Base-by-base conservation (phyloP, 2,329 filamentous ascomycete species). In the Lasiodiplodia sp. region DNA sequence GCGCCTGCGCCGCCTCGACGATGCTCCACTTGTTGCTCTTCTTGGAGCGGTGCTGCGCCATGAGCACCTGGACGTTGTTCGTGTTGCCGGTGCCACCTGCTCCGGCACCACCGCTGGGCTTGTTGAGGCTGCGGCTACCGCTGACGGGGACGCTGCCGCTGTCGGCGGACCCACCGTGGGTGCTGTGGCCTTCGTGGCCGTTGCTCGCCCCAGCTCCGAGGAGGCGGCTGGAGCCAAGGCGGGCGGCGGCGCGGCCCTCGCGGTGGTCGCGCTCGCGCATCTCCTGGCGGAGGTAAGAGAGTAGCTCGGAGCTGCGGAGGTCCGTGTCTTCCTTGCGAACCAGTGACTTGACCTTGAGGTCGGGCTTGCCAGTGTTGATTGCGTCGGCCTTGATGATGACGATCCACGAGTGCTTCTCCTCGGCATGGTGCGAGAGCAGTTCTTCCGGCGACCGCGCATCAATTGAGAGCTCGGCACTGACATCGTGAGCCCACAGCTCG, bases 21-120 rank as follows among this genome's bases (percentile, higher is more conserved):
- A 98, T 93, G 34, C 90, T 90, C 75, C 90, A 90, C 66, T 95
- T 90, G 80, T 97, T 97, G 71, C 91, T 92, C 83, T 97, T 98
- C 81, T 97, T 97, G 79, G 90, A 93, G 74, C 91, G 90, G 62
- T 93, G 94, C 68, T 92, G 91, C 1, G 92, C 89, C 6, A 94
- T 87, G 4, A 97, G 86, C n/a, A 98, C 91, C 70, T 92, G 90
- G 56, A 98, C 94, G 68, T 95, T 91, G 72, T 74, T 72, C 64
- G 83, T 79, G 28, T 69, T 63, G 28, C 77, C 68, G 68, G 38
- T 28, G 6, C 25, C 28, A 4, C 47, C 25, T 2, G 6, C 18
- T 31, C 31, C 18, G 62, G 70, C 71, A 62, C 67, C 64, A 62
- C 56, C 11, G 71, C 77, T 1, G 77, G 73, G 3, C 75, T 63